Evolutionary conservation across 2,329 filamentous ascomycete genomes (phyloP).

Genomic region (Paecilomyces dactylethromorphus): DNA sequence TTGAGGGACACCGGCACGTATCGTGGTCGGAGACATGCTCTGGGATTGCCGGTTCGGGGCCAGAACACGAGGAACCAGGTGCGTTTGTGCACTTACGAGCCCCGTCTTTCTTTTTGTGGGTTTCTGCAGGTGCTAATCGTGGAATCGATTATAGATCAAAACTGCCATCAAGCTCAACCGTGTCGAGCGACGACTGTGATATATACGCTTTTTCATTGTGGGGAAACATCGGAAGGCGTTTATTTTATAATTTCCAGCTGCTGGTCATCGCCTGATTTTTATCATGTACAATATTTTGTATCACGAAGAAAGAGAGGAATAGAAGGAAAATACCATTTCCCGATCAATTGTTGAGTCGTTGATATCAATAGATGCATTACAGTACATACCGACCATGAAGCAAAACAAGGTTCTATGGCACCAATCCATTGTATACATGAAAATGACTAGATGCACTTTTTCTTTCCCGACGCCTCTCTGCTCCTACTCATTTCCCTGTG

Average conservation of each 20-base stretch:
- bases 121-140: slow-evolving; percentile 1
- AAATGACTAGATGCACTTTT: slow-evolving; percentile 2
- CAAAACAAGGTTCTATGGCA: background rate
- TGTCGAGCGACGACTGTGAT: slow-evolving; percentile 46
- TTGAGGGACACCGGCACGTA: slow-evolving; percentile 88
- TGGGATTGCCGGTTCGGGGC: slow-evolving; percentile 84
- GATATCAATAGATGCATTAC: background rate
- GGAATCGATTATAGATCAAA: slow-evolving; percentile 42
- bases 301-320: background rate
- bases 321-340: background rate
- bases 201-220: slow-evolving; percentile 5
- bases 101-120: background rate
- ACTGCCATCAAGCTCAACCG: slow-evolving; percentile 55
- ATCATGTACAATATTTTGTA: background rate
- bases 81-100: slow-evolving; percentile 13
- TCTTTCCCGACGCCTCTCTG: slow-evolving; percentile 12
- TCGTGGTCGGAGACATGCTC: slow-evolving; percentile 82
- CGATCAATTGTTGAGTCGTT: background rate
- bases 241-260: slow-evolving; percentile 13
- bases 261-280: background rate
- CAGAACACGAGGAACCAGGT: slow-evolving; percentile 79
- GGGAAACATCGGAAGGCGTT: slow-evolving; percentile 21
- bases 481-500: slow-evolving; percentile 10
- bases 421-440: background rate
- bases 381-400: background rate